Evolutionary conservation across 1,139 yeast genomes (phyloP).

Genomic region (Debaryomyces fabryi): DNA sequence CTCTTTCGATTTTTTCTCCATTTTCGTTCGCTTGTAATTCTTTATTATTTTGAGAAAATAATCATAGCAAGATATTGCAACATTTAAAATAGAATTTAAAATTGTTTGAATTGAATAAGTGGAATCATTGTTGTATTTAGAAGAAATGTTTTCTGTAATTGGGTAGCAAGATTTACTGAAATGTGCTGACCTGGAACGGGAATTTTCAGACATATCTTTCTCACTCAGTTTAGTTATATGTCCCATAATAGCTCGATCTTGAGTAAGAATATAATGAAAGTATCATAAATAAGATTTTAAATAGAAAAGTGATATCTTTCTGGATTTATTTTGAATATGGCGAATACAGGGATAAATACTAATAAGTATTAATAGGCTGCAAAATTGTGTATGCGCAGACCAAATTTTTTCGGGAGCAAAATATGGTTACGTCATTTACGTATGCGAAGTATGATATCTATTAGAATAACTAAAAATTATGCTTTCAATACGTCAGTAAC

Average conservation of each 20-base stretch:
- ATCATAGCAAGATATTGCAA: background rate
- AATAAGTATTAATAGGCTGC: constrained; percentile 3
- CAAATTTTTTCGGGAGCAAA: constrained; percentile 1
- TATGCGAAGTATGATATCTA: background rate
- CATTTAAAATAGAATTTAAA: background rate
- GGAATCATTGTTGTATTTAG: background rate
- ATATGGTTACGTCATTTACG: background rate
- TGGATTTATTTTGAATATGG: background rate
- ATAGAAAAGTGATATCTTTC: background rate
- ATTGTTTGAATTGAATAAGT: background rate
- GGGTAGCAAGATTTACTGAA: background rate
- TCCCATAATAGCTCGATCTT: background rate
- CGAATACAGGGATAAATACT: background rate
- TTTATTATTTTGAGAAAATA: constrained; percentile 1
- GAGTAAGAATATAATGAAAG: background rate
- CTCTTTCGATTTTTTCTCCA: constrained; percentile 2
- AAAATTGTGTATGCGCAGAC: constrained; percentile 7
- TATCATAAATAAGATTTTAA: background rate
- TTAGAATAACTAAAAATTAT: background rate
- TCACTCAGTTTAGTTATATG: background rate
- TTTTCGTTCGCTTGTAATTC: constrained; percentile 6
- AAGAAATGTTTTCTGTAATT: background rate
- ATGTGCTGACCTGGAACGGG: background rate
- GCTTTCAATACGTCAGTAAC: constrained; percentile 38
- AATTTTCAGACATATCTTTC: background rate